Percentiles rank a stretch among this genome's conserved stretches.
Evolutionary conservation across 1,139 yeast species (phyloP).

Genomic region (Candida pseudoviswanathii): DNA sequence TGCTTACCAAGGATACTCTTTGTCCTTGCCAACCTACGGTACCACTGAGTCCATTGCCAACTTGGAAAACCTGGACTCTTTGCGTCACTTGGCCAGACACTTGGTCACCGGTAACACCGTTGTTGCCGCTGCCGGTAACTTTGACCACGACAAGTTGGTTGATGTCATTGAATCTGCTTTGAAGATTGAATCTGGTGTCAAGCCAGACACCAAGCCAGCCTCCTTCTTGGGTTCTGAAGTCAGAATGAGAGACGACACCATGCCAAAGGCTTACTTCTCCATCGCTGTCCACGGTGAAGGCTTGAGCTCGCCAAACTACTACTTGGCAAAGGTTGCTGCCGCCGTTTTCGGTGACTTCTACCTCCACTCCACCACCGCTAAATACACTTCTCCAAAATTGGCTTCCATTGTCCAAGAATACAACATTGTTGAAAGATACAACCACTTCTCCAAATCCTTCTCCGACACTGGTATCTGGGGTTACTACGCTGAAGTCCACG

Average conservation of each 20-base stretch:
- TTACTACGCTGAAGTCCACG: constrained; percentile 64
- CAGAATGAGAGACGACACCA: constrained; percentile 84
- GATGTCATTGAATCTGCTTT: constrained; percentile 58
- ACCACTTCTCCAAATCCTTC: constrained; percentile 72
- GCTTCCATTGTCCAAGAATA: constrained; percentile 72
- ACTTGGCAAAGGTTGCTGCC: constrained; percentile 73
- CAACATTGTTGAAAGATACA: constrained; percentile 70
- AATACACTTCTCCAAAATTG: constrained; percentile 83
- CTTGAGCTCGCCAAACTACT: constrained; percentile 60
- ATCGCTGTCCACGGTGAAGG: constrained; percentile 77
- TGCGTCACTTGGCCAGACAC: constrained; percentile 56
- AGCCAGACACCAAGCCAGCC: constrained; percentile 55
- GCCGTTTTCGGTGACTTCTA: constrained; percentile 65
- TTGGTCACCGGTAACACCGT: constrained; percentile 66
- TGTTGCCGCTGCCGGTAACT: constrained; percentile 73
- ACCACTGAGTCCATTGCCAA: constrained; percentile 62
- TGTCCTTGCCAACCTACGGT: constrained; percentile 76
- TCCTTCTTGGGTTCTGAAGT: constrained; percentile 82
- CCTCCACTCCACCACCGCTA: constrained; percentile 54
- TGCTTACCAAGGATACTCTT: constrained; percentile 83
- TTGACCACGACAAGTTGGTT: constrained; percentile 67
- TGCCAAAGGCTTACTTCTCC: constrained; percentile 77
- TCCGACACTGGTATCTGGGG: constrained; percentile 86
- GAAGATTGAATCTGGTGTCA: constrained; percentile 53
- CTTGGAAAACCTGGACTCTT: constrained; percentile 60